A percentile compares a stretch with the other conserved stretches of the same genome.
Conservation (phyloP, 208 protist species). For the Leishmania aethiopica region DNA sequence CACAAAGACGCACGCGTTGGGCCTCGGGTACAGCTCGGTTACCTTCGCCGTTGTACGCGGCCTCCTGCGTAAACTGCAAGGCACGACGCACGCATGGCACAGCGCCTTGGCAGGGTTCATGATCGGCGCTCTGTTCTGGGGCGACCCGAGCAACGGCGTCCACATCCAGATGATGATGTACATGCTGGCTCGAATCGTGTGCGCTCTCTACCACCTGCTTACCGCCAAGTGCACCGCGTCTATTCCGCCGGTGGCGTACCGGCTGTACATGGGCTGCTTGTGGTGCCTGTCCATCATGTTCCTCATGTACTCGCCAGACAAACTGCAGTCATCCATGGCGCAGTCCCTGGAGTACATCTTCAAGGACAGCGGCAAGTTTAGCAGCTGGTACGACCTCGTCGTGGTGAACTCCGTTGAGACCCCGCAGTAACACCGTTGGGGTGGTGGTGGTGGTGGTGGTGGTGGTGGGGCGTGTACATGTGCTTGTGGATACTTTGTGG, state of each 20-base stretch:
- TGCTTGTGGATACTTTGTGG: neutral
- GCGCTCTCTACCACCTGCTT: constrained; percentile 57
- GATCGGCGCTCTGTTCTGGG: constrained; percentile 76
- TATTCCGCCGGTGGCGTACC: constrained; percentile 43
- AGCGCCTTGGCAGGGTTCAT: constrained; percentile 77
- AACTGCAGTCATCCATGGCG: constrained; percentile 81
- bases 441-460: neutral
- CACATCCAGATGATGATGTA: constrained; percentile 93
- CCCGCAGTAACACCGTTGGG: neutral
- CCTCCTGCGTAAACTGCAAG: constrained; percentile 41
- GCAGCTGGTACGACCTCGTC: constrained; percentile 69
- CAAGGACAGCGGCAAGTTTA: constrained; percentile 65
- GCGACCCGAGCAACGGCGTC: constrained; percentile 60
- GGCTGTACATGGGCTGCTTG: constrained; percentile 66
- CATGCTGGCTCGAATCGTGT: constrained; percentile 79
- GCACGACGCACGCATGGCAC: constrained; percentile 60
- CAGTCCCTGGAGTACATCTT: constrained; percentile 90
- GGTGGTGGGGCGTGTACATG: neutral
- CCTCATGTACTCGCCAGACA: constrained; percentile 68
- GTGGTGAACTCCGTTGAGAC: constrained; percentile 52
- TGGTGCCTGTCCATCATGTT: constrained; percentile 80
- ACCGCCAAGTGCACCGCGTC: constrained; percentile 31
- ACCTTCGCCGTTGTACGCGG: constrained; percentile 65
- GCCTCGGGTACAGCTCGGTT: constrained; percentile 65
- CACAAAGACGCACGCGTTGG: constrained; percentile 72